Evolutionary conservation across 2,329 filamentous ascomycete genomes (phyloP).

Genomic region (Cordyceps pruinosa): DNA sequence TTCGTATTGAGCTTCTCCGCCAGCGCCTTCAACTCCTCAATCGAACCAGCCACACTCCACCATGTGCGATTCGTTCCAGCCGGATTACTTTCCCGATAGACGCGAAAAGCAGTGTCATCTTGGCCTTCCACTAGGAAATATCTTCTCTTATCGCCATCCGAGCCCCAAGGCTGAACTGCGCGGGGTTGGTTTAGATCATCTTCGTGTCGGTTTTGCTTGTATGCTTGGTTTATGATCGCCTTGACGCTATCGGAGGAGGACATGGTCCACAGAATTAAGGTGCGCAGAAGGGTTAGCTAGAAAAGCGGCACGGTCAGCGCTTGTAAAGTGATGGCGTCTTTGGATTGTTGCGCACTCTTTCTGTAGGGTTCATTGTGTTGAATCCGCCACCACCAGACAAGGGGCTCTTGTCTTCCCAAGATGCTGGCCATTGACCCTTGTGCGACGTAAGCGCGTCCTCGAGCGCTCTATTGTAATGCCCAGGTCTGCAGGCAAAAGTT

Average conservation of each 20-base stretch:
- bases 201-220: constrained; percentile 81
- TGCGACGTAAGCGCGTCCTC: constrained; percentile 87
- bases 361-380: constrained; percentile 69
- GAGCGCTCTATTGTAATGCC: constrained; percentile 85
- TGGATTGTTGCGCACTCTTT: constrained; percentile 56
- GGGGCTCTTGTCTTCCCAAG: constrained; percentile 79
- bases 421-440: constrained; percentile 77
- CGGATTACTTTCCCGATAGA: constrained; percentile 90
- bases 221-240: constrained; percentile 73
- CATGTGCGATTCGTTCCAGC: constrained; percentile 69
- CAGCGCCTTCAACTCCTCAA: constrained; percentile 73
- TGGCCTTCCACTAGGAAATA: constrained; percentile 92
- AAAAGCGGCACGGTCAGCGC: constrained; percentile 13
- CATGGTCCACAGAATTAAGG: constrained; percentile 81
- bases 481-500: constrained; percentile 51
- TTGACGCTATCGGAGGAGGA: constrained; percentile 81
- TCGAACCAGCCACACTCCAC: constrained; percentile 87
- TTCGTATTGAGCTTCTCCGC: constrained; percentile 67
- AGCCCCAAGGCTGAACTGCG: constrained; percentile 85
- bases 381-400: constrained; percentile 76
- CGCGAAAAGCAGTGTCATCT: constrained; percentile 87
- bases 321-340: background rate
- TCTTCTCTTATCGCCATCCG: constrained; percentile 80
- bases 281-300: constrained; percentile 75
- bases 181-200: constrained; percentile 75